These are phyloP conservation scores for Yamagishiella unicocca DNA, from an alignment of 139 green algal genomes.

Conservation along the genomic window DNA sequence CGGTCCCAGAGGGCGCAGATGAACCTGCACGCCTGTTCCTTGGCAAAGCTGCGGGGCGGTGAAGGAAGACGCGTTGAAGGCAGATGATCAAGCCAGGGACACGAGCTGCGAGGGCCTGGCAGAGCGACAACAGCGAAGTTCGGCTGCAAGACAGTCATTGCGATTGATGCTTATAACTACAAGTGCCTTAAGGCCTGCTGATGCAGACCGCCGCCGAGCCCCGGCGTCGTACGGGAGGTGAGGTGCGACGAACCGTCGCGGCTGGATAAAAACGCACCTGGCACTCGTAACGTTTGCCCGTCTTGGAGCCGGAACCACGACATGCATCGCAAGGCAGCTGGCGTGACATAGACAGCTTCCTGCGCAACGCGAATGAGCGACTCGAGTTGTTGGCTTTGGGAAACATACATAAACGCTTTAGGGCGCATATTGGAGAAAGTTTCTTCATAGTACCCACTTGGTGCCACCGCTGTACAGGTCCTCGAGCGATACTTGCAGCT, in stretches of 20 bases:
- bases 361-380: slow-evolving; percentile 55
- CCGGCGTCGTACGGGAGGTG: background rate
- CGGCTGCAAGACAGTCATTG: no score
- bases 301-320: slow-evolving; percentile 91
- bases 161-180: no score
- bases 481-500: slow-evolving; percentile 91
- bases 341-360: slow-evolving; percentile 94
- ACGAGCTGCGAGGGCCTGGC: no score
- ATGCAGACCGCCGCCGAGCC: background rate
- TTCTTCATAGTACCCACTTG: slow-evolving; percentile 65
- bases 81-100: no score
- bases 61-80: no score
- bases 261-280: slow-evolving; percentile 47
- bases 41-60: slow-evolving; percentile 83
- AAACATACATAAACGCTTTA: no score
- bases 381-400: no score
- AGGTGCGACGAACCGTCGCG: background rate
- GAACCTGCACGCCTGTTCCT: slow-evolving; percentile 90
- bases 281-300: slow-evolving; percentile 85
- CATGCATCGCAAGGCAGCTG: slow-evolving; percentile 94
- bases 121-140: no score
- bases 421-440: no score
- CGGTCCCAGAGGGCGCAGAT: slow-evolving; percentile 93
- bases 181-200: background rate
- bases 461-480: slow-evolving; percentile 92